Percentiles rank a stretch among this genome's conserved stretches.
Conservation (phyloP, 2,329 filamentous ascomycete species). For the Ilyonectria destructans region DNA sequence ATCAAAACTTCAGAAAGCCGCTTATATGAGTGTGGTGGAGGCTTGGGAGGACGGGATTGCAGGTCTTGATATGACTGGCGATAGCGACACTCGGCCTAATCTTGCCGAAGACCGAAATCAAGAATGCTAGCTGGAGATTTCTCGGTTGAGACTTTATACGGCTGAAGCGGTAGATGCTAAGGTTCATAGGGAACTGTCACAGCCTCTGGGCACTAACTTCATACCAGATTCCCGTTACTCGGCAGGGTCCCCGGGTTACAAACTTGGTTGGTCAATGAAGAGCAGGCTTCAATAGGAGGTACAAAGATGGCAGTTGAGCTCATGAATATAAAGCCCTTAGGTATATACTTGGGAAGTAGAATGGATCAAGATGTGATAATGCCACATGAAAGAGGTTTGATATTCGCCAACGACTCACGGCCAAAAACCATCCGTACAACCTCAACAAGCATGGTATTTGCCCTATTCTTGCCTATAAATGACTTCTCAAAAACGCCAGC, state of each 20-base stretch:
- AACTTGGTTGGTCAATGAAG: background rate
- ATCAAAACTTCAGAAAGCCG: background rate
- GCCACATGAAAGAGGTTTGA: constrained; percentile 33
- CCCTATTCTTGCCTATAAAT: constrained; percentile 40
- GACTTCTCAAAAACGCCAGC: constrained; percentile 43
- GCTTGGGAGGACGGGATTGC: background rate
- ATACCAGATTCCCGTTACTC: background rate
- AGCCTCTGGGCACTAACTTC: background rate
- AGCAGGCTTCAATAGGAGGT: background rate
- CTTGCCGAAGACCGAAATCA: background rate
- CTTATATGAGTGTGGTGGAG: background rate
- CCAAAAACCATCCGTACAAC: constrained; percentile 23
- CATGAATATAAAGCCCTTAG: background rate
- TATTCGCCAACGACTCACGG: constrained; percentile 39
- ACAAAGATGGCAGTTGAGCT: background rate
- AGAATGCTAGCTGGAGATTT: background rate
- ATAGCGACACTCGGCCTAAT: background rate
- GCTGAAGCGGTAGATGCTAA: background rate
- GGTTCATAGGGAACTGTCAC: background rate
- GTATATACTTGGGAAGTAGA: background rate
- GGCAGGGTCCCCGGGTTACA: background rate
- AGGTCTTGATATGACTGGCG: background rate
- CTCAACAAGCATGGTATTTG: constrained; percentile 44
- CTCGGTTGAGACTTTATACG: background rate
- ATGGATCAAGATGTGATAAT: background rate